These are phyloP conservation scores for Lotmaria passim DNA, from an alignment of 208 protist genomes.

Conservation along the genomic window DNA sequence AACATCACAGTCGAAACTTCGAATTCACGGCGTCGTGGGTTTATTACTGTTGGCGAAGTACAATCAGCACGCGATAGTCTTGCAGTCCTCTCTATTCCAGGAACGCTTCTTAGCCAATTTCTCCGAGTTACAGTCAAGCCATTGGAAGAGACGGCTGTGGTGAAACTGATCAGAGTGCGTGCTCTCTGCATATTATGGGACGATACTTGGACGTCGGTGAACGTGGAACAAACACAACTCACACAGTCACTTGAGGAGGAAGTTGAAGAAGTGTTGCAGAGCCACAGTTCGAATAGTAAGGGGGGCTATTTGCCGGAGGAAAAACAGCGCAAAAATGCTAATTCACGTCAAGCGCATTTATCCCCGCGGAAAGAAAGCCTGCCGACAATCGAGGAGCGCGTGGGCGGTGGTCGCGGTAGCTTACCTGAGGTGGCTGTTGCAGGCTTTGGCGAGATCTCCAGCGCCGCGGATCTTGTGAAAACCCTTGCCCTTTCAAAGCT, in stretches of 20 bases:
- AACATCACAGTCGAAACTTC: constrained; percentile 25
- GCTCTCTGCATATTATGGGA: constrained; percentile 20
- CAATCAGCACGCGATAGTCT: not conserved
- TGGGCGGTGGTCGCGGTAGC: not conserved
- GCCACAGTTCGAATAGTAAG: not conserved
- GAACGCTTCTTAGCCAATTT: constrained; percentile 10
- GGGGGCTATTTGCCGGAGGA: not conserved
- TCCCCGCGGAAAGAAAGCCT: not conserved
- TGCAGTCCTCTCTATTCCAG: constrained; percentile 7
- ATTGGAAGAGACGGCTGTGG: no score
- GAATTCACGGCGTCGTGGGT: constrained; percentile 2
- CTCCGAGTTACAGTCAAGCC: constrained; percentile 10
- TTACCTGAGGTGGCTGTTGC: not conserved
- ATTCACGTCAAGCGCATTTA: not conserved
- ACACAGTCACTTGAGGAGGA: constrained; percentile 1
- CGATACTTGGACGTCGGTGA: constrained; percentile 16
- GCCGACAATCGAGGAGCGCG: not conserved
- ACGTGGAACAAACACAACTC: not conserved
- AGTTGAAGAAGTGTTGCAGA: not conserved
- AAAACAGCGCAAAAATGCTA: constrained; percentile 2
- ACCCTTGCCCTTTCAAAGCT: not conserved
- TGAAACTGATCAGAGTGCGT: constrained; percentile 11
- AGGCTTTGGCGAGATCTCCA: not conserved
- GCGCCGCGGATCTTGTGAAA: constrained; percentile 1
- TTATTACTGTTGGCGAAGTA: not conserved